Conservation (phyloP, 1,139 yeast genomes). For the Pichia sp. region DNA sequence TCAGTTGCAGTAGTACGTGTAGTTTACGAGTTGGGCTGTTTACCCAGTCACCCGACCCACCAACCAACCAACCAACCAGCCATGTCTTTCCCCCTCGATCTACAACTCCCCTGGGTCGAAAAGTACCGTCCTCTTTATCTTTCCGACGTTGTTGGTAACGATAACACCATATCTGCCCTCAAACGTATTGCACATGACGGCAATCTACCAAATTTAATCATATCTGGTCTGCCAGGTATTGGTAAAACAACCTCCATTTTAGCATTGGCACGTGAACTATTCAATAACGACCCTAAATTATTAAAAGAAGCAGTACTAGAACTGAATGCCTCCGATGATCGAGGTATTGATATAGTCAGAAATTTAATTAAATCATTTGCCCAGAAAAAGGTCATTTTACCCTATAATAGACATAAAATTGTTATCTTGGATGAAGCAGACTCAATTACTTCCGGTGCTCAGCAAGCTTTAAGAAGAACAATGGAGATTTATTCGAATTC, state of each 20-base stretch:
- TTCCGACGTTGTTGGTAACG: slow-evolving; percentile 88
- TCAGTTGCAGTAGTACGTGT: too few species aligned
- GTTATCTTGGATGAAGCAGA: slow-evolving; percentile 93
- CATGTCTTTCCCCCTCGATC: slow-evolving; percentile 23
- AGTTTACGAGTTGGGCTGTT: too few species aligned
- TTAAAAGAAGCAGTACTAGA: slow-evolving; percentile 84
- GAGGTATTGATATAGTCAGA: slow-evolving; percentile 93
- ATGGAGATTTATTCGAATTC: slow-evolving; percentile 95
- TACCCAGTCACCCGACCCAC: too few species aligned
- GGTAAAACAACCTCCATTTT: slow-evolving; percentile 94
- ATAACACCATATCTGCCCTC: slow-evolving; percentile 79
- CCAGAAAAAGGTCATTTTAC: slow-evolving; percentile 77
- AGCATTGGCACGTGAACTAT: slow-evolving; percentile 78
- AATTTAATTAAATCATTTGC: slow-evolving; percentile 92
- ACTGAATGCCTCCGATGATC: slow-evolving; percentile 90
- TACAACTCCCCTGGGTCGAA: slow-evolving; percentile 60
- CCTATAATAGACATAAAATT: slow-evolving; percentile 75
- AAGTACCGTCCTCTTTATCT: slow-evolving; percentile 80
- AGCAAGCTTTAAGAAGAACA: slow-evolving; percentile 92
- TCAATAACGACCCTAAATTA: slow-evolving; percentile 47
- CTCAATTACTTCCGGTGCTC: slow-evolving; percentile 98
- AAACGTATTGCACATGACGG: slow-evolving; percentile 86
- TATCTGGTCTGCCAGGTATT: slow-evolving; percentile 92
- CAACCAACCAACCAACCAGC: too few species aligned
- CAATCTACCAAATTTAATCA: slow-evolving; percentile 93